Percentiles rank a stretch among this genome's conserved stretches.
These are phyloP conservation scores for Neofusicoccum sp. DNA, from an alignment of 2,329 filamentous ascomycete genomes.

Conservation along the genomic window DNA sequence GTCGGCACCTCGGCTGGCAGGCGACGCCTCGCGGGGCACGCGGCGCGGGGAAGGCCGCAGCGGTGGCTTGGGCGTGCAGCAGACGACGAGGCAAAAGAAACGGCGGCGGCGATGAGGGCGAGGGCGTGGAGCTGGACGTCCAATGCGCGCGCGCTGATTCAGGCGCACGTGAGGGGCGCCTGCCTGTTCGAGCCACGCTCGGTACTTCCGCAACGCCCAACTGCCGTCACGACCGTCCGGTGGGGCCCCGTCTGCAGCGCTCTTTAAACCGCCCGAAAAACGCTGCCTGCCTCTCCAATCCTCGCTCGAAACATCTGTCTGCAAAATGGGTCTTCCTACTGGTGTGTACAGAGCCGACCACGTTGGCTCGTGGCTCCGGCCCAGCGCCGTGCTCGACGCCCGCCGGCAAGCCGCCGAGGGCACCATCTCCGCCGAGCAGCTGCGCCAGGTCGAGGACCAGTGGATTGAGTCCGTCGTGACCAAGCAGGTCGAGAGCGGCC, in stretches of 20 bases:
- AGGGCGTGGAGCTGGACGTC: too few species aligned
- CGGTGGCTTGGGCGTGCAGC: too few species aligned
- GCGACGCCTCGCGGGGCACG: too few species aligned
- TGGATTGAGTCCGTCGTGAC: constrained; percentile 50
- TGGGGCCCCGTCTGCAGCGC: not conserved
- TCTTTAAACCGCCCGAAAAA: not conserved
- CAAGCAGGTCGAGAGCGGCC: constrained; percentile 50
- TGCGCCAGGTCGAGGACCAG: constrained; percentile 53
- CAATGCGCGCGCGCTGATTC: not conserved
- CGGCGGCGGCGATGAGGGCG: not conserved
- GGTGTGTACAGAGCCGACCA: constrained; percentile 52
- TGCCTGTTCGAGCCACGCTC: not conserved
- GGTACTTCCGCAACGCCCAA: not conserved
- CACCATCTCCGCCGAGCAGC: constrained; percentile 42
- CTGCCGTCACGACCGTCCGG: not conserved
- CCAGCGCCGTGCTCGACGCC: constrained; percentile 49
- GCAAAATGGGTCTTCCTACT: constrained; percentile 36
- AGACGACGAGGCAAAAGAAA: not conserved
- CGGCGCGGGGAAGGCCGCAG: not conserved
- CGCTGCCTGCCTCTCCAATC: not conserved
- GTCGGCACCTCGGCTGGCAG: constrained; percentile 9
- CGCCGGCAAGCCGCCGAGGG: constrained; percentile 49
- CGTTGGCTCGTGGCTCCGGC: constrained; percentile 56
- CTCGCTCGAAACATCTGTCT: not conserved
- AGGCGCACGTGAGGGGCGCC: not conserved